phyloP scores from a whole-genome alignment of 176 grass and related monocot genomes.

The Lolium multiflorum region DNA sequence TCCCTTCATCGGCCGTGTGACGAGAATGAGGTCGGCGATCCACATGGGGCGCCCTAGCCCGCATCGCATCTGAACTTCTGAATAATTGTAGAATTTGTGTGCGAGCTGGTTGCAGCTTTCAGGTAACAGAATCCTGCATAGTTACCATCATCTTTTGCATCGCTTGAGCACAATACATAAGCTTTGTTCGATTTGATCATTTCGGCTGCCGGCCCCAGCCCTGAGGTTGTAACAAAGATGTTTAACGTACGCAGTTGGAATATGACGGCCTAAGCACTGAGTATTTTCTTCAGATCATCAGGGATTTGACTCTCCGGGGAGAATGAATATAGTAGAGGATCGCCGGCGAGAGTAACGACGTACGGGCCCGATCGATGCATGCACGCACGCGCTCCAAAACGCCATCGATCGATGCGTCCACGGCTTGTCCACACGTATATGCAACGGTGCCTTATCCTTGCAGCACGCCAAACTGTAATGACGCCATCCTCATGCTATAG shows the following conservation, averaged over 20 bases:
- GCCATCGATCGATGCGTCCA: conserved; percentile 2
- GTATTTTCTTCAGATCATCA: no score
- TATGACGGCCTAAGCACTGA: not conserved
- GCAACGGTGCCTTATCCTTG: conserved; percentile 39
- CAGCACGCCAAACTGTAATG: conserved; percentile 3
- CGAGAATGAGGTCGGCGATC: not conserved
- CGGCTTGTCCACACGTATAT: conserved; percentile 15
- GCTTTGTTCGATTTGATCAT: not conserved
- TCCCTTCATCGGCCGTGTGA: not conserved
- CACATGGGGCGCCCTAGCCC: not conserved
- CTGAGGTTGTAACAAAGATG: not conserved
- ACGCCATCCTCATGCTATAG: not conserved
- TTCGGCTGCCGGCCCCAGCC: not conserved
- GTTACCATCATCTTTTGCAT: not conserved
- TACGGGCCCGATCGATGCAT: not conserved
- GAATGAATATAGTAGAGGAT: not conserved
- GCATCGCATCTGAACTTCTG: not conserved
- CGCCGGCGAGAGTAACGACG: conserved; percentile 7
- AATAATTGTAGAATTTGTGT: not conserved
- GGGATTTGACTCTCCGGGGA: not conserved
- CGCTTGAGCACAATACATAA: not conserved
- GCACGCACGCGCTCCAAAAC: conserved; percentile 1
- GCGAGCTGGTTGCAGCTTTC: no score
- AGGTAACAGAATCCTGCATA: not conserved
- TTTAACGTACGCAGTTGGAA: no score